Evolutionary conservation across 148 eudicot species (phyloP), one percentile per base, ranked within the genome.

Genomic region (Bassia scoparia): DNA sequence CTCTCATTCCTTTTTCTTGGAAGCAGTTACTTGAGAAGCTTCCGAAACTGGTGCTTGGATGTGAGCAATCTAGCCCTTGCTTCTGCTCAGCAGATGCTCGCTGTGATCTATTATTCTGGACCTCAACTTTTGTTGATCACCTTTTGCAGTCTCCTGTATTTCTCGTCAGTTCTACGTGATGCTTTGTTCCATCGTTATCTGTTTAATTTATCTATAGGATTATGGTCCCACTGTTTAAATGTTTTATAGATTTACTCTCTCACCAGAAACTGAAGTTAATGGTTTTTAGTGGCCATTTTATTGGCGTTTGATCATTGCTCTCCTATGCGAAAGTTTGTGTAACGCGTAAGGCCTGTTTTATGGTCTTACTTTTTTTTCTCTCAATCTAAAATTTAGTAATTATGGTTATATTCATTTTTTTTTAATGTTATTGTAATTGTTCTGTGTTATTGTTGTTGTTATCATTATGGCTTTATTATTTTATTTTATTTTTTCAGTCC

Each of bases 121-220:
- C 98, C 98, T 69, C 85, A 80, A 76, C 85, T 94, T 74, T 91
- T 70, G 80, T 82, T 41, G 85, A 86, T 80, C 87, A 86, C 78
- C 86, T 94, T 76, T 80, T 87, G 49, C 84, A 80, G 58, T 89
- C 97, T 74, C 96, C 96, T 75, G 98, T 91, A 91, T 74, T 93
- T 83, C 66, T 55, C 8, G 24, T 41, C 31, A 65, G 1, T 65
- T 68, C n/a, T 69, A 31, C 58, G 55, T 64, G 58, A 58, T 61
- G 58, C 20, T 67, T 7, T 21, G 30, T 38, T 61, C 56, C 68
- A 5, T 34, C 33, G 31, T 44, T 30, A 24, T 5, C 6, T 20
- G 5, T 23, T 56, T 7, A 23, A 10, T 56, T 14, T 4, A 18
- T 65, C 17, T 38, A 26, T 41, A 10, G 31, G 26, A 12, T 30